phyloP scores from a whole-genome alignment of 768 basidiomycete species.

The Leccinum barrowsii region DNA sequence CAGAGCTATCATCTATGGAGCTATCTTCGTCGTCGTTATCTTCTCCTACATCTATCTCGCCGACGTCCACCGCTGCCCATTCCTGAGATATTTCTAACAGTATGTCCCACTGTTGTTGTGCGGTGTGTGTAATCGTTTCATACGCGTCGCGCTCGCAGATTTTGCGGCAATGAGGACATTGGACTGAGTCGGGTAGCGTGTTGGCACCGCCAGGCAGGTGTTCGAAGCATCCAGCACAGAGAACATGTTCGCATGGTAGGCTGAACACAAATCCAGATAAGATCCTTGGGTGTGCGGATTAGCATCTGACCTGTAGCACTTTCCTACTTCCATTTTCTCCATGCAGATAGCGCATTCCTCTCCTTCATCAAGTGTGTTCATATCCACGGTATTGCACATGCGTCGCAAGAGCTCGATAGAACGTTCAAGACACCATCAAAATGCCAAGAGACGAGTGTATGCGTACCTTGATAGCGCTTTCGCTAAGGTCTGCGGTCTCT shows the following conservation, averaged over 20 bases:
- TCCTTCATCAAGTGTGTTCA: conserved; percentile 19
- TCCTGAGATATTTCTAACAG: conserved; percentile 17
- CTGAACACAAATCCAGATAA: conserved; percentile 5
- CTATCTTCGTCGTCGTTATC: conserved; percentile 5
- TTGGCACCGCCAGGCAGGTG: background rate
- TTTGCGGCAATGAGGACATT: conserved; percentile 20
- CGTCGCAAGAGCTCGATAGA: conserved; percentile 13
- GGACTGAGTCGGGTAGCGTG: conserved; percentile 1
- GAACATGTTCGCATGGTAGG: conserved; percentile 14
- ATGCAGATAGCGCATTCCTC: conserved; percentile 23
- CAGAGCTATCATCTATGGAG: conserved; percentile 2
- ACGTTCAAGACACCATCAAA: background rate
- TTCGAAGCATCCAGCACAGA: conserved; percentile 16
- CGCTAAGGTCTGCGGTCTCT: conserved; percentile 5
- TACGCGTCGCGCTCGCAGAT: conserved; percentile 8
- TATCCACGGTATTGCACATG: conserved; percentile 16
- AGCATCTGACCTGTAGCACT: conserved; percentile 20
- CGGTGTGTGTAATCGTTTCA: conserved; percentile 15
- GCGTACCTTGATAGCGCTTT: conserved; percentile 11
- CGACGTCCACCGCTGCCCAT: conserved; percentile 11
- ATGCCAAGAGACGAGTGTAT: background rate
- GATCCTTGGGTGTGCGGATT: background rate
- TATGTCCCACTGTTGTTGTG: conserved; percentile 19
- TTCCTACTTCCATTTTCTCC: conserved; percentile 12
- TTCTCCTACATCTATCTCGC: conserved; percentile 10